phyloP scores from a whole-genome alignment of 345 rosid genomes.

The Populus alba region DNA sequence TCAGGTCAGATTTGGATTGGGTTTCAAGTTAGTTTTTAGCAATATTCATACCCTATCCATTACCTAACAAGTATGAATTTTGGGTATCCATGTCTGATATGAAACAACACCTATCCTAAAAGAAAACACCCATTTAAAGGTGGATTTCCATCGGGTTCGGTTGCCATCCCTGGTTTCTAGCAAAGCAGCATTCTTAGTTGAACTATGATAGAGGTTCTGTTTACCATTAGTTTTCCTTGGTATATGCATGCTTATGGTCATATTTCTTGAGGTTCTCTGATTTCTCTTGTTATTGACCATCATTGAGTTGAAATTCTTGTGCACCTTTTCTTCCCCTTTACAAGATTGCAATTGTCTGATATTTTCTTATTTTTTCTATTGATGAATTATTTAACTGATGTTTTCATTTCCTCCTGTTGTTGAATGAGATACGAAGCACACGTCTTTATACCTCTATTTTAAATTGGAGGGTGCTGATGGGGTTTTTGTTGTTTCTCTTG shows the following conservation, averaged over 20 bases:
- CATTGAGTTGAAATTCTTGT: background rate
- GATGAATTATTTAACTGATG: background rate
- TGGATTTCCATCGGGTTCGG: background rate
- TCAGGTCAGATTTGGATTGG: too few relatives aligned
- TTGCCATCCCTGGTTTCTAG: background rate
- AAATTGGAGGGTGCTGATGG: constrained; percentile 9
- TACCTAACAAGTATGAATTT: too few relatives aligned
- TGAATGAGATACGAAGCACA: background rate
- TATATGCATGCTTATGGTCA: background rate
- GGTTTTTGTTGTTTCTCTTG: constrained; percentile 7
- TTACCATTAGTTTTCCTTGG: background rate
- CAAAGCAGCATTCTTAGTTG: background rate
- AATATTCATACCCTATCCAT: too few relatives aligned
- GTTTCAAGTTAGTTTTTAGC: too few relatives aligned
- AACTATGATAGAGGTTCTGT: background rate
- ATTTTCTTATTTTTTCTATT: background rate
- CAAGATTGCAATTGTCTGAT: background rate
- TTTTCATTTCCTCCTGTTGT: background rate
- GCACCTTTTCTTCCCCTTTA: background rate
- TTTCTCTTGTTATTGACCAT: background rate
- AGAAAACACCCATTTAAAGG: background rate
- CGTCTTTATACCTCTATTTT: background rate
- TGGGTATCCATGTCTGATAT: too few relatives aligned
- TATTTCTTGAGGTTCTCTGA: background rate
- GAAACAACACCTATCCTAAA: background rate